Conservation (phyloP, 208 protist species). For the Leishmania mexicana region DNA sequence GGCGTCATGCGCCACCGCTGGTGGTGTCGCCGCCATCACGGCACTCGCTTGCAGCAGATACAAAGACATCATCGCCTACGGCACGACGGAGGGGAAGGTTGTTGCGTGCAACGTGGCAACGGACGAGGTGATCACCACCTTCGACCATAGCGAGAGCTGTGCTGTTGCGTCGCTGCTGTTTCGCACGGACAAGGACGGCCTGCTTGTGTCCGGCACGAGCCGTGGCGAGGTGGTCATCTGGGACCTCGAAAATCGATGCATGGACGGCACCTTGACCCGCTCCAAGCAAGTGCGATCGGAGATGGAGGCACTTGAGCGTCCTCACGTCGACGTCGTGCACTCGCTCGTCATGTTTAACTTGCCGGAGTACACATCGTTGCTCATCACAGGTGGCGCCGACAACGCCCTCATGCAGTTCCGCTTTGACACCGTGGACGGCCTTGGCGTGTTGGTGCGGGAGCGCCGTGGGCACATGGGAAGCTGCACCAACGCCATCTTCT, state of each 20-base stretch:
- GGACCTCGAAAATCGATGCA: constrained; percentile 78
- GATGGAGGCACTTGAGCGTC: constrained; percentile 63
- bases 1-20: background rate
- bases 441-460: constrained; percentile 79
- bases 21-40: constrained; percentile 36
- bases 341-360: constrained; percentile 68
- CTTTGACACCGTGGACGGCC: constrained; percentile 90
- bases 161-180: constrained; percentile 87
- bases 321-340: constrained; percentile 79
- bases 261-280: constrained; percentile 86
- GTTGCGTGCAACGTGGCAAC: constrained; percentile 67
- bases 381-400: constrained; percentile 87
- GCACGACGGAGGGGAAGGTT: constrained; percentile 70
- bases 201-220: constrained; percentile 77
- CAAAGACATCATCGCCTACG: constrained; percentile 89
- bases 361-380: constrained; percentile 37
- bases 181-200: constrained; percentile 72
- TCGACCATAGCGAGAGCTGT: constrained; percentile 56
- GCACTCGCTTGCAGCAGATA: constrained; percentile 67
- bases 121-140: constrained; percentile 73
- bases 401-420: constrained; percentile 90
- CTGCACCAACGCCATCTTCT: constrained; percentile 82
- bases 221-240: constrained; percentile 83
- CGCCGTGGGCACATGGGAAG: constrained; percentile 85
- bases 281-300: constrained; percentile 73